phyloP scores from a whole-genome alignment of 208 protist species.

The Trichomonas vaginalis region DNA sequence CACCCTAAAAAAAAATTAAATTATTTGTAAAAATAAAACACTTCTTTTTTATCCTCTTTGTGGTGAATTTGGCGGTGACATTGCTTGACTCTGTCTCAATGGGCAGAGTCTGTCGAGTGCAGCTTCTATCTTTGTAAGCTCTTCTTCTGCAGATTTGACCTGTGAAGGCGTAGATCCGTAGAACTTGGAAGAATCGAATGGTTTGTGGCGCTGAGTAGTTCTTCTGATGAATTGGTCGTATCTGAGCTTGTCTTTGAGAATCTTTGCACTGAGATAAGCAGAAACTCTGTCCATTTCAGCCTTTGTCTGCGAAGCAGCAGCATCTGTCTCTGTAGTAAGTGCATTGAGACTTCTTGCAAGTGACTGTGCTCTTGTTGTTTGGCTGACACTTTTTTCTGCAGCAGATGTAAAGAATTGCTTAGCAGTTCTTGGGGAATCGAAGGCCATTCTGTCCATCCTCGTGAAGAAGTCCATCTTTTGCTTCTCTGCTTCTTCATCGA shows the following conservation, averaged over 20 bases:
- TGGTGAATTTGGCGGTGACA: background rate
- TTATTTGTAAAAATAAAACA: too few relatives aligned
- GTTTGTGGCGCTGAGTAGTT: background rate
- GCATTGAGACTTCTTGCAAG: background rate
- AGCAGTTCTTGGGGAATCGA: background rate
- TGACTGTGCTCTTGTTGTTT: background rate
- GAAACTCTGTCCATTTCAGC: background rate
- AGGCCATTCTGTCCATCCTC: background rate
- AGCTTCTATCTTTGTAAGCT: background rate
- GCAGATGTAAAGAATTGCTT: background rate
- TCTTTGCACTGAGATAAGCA: background rate
- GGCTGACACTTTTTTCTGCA: background rate
- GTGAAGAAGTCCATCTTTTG: background rate
- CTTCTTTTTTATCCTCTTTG: background rate
- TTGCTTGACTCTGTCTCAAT: background rate
- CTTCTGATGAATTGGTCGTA: constrained; percentile 11
- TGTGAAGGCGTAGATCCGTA: background rate
- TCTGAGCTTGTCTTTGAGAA: background rate
- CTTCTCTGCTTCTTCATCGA: background rate
- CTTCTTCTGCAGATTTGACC: background rate
- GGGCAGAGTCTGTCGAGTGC: background rate
- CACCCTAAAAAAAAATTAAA: too few relatives aligned
- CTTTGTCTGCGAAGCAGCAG: background rate
- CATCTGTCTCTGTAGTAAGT: background rate
- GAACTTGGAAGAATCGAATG: background rate